Percentiles rank a stretch among this genome's conserved stretches.
Conservation (phyloP, 306 rosid species). For the Prosopis cineraria region DNA sequence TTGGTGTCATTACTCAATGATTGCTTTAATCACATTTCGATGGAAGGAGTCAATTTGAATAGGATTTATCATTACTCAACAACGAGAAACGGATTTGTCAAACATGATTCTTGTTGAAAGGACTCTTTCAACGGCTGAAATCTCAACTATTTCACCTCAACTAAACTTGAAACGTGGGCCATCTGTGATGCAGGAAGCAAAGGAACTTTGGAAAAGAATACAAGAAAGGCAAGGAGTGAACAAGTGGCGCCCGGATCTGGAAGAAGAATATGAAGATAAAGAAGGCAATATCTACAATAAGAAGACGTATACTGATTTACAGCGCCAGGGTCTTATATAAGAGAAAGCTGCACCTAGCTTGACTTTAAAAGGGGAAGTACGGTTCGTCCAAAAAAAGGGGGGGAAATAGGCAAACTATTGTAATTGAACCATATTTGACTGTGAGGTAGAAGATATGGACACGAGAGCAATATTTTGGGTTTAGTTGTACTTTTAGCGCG, state of each 20-base stretch:
- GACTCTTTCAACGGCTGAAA: neutral
- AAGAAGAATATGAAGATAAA: conserved; percentile 97
- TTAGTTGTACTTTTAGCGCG: neutral
- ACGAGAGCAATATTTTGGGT: neutral
- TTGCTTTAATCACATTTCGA: neutral
- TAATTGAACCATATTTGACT: neutral
- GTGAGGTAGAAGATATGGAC: neutral
- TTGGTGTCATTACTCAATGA: neutral
- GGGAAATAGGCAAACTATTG: conserved; percentile 12
- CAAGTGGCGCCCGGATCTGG: conserved; percentile 98
- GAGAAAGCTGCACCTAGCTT: conserved; percentile 13
- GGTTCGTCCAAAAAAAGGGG: no score
- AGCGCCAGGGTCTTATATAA: conserved; percentile 92
- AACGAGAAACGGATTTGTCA: neutral
- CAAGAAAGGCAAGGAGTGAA: conserved; percentile 87
- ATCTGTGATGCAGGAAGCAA: conserved; percentile 74
- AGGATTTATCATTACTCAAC: neutral
- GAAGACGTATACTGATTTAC: conserved; percentile 95
- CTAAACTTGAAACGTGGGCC: conserved; percentile 12
- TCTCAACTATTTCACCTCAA: neutral
- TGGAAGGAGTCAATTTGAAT: neutral
- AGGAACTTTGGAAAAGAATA: conserved; percentile 93
- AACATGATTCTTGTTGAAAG: neutral
- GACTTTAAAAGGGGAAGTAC: neutral
- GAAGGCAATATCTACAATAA: conserved; percentile 98